Evolutionary conservation across 2,329 filamentous ascomycete genomes (phyloP).

Genomic region (Trichoderma atrobrunneum): DNA sequence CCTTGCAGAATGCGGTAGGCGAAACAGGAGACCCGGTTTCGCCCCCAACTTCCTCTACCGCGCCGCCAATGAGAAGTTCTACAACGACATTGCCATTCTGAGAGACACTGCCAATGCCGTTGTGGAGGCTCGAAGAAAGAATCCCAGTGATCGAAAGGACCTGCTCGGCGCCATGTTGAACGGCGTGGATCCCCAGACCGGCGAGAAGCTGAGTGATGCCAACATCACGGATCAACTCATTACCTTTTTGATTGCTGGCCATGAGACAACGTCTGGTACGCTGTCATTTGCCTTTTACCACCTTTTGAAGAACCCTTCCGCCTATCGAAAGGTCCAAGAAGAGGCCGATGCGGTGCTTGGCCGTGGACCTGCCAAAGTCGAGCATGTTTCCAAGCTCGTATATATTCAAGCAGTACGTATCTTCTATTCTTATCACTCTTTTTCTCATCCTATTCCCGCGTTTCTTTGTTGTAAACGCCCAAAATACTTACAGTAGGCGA

Average conservation of each 20-base stretch:
- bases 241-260: slow-evolving; percentile 68
- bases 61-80: slow-evolving; percentile 49
- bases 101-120: slow-evolving; percentile 57
- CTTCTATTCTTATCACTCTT: neutral
- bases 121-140: slow-evolving; percentile 54
- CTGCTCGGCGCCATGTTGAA: slow-evolving; percentile 68
- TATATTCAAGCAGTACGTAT: slow-evolving; percentile 58
- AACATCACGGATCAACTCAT: slow-evolving; percentile 69
- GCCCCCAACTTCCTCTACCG: slow-evolving; percentile 49
- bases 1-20: slow-evolving; percentile 53
- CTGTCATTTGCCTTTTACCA: slow-evolving; percentile 65
- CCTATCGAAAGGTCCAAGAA: slow-evolving; percentile 58
- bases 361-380: slow-evolving; percentile 52
- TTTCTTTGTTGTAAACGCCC: neutral
- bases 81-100: slow-evolving; percentile 53
- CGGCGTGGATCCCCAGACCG: slow-evolving; percentile 64
- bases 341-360: slow-evolving; percentile 68
- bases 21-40: slow-evolving; percentile 47
- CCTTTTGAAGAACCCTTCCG: slow-evolving; percentile 60
- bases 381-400: slow-evolving; percentile 61
- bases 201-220: slow-evolving; percentile 59
- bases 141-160: slow-evolving; percentile 60
- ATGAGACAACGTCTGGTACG: slow-evolving; percentile 68
- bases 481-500: neutral
- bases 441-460: neutral